These are phyloP conservation scores for Cercospora nicotianae DNA, from an alignment of 2,329 filamentous ascomycete species.

Conservation along the genomic window DNA sequence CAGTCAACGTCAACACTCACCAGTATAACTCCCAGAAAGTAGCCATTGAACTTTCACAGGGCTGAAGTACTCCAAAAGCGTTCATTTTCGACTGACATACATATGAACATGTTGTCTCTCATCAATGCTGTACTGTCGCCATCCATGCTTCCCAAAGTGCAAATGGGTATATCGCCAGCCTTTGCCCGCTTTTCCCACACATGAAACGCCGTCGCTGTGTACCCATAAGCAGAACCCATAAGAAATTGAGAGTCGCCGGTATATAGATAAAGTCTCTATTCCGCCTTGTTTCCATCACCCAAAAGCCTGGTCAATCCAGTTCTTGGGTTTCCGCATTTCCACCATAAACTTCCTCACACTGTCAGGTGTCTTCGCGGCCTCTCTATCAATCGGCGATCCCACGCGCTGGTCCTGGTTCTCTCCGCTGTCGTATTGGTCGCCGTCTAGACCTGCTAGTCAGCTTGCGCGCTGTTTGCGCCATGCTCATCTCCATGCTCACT, in stretches of 20 bases:
- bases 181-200: slow-evolving; percentile 9
- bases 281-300: slow-evolving; percentile 14
- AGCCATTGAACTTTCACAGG: background rate
- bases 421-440: slow-evolving; percentile 21
- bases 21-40: background rate
- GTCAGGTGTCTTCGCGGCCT: slow-evolving; percentile 27
- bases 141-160: slow-evolving; percentile 7
- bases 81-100: slow-evolving; percentile 1
- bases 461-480: slow-evolving; percentile 18
- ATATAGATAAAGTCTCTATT: background rate
- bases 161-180: slow-evolving; percentile 12
- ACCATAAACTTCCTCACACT: slow-evolving; percentile 25
- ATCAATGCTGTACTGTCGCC: slow-evolving; percentile 16
- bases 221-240: background rate
- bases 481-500: slow-evolving; percentile 25
- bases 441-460: slow-evolving; percentile 25
- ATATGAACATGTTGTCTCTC: background rate
- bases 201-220: slow-evolving; percentile 22
- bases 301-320: slow-evolving; percentile 28
- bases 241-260: background rate
- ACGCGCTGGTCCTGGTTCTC: slow-evolving; percentile 13
- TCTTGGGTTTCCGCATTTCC: slow-evolving; percentile 26
- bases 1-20: background rate
- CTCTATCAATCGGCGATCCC: slow-evolving; percentile 23
- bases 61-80: background rate